Evolutionary conservation across 164 flowering plant genomes (phyloP), one percentile per base, ranked within the genome.

Genomic region (Chimonanthus salicifolius): DNA sequence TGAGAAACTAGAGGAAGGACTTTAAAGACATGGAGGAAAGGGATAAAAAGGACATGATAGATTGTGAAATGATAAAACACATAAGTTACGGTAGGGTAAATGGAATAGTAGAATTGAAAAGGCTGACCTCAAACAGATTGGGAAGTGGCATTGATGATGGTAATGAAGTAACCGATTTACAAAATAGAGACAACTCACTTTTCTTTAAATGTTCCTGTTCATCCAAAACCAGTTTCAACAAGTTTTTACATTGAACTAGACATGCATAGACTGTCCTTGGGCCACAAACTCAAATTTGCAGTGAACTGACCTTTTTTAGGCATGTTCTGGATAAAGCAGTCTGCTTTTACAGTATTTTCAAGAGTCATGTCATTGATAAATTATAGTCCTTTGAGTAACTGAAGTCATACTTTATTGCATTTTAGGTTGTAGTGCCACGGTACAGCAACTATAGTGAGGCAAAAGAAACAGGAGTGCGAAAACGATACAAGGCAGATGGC

Each of bases 351-450:
- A 6, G 8, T 18, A 66, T 44, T 66, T 66, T 45, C 13, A 66
- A 11, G 68, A 45, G 5, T 66, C 6, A 5, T 11, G 15, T 66
- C 48, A 66, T 45, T 46, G 5, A 44, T 66, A 45, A 66, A 16
- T 33, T 45, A 45, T 16, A 66, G 16, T 44, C 16, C 18, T 66
- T 54, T 66, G 49, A 16, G 66, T 33, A 63, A 66, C 16, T 66
- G 68, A 45, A 5, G 7, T 44, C 11, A 13, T 44, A 33, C 15
- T 66, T 44, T 66, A 11, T 7, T 54, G 60, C 3, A 11, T 68
- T 50, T 16, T 74, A 95, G 99, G 98, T 95, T 79, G 89, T 95
- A 74, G 88, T 70, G 63, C 99, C 99, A 74, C 85, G 80, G 4
- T 93, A 93, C 80, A 87, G 86, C 48, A 76, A 89, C 62, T 93